These are phyloP conservation scores for Calonectria pteridis DNA, from an alignment of 2,329 filamentous ascomycete genomes.

Conservation along the genomic window DNA sequence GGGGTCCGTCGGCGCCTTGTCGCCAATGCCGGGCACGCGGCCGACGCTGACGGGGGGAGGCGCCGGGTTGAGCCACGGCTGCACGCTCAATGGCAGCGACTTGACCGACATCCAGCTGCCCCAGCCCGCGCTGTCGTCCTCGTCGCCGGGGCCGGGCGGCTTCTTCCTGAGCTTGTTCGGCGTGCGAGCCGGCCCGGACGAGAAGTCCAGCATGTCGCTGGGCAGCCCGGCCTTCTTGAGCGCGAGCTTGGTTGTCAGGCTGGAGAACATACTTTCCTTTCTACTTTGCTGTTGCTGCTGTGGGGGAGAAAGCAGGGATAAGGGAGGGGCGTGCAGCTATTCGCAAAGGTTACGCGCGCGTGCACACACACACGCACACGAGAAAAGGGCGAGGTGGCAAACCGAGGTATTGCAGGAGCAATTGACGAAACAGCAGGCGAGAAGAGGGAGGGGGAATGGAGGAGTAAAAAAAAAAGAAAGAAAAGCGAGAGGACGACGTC, in stretches of 20 bases:
- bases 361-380: neutral
- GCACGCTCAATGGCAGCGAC: conserved; percentile 63
- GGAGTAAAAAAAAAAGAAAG: neutral
- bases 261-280: conserved; percentile 62
- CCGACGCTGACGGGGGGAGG: conserved; percentile 62
- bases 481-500: neutral
- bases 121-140: conserved; percentile 50
- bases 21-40: conserved; percentile 61
- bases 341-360: neutral
- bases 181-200: conserved; percentile 37
- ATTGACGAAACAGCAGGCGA: conserved; percentile 16
- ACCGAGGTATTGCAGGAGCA: neutral
- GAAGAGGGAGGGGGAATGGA: neutral
- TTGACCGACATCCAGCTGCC: conserved; percentile 63
- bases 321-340: neutral
- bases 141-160: conserved; percentile 46
- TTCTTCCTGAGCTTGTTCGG: conserved; percentile 50
- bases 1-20: conserved; percentile 61
- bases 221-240: conserved; percentile 68
- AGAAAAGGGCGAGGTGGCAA: neutral
- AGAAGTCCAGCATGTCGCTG: conserved; percentile 60
- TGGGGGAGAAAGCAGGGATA: neutral
- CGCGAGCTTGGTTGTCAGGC: conserved; percentile 68
- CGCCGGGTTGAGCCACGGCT: conserved; percentile 65
- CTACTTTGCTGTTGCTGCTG: neutral